Conservation (phyloP, 2,329 filamentous ascomycete species). For the Parascedosporium putredinis region DNA sequence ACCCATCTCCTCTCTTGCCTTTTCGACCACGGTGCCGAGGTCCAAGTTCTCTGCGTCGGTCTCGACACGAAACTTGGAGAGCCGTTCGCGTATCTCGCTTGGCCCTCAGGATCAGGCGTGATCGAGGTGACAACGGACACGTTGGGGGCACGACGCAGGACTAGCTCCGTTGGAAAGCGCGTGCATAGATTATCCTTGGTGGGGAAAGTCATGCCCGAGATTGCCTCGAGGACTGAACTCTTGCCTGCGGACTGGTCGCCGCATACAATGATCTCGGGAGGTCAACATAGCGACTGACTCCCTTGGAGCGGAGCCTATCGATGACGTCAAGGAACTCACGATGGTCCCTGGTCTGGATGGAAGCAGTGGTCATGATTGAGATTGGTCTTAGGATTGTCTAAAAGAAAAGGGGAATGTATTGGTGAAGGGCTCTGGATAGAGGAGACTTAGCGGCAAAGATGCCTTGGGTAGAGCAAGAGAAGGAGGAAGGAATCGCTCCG, state of each 20-base stretch:
- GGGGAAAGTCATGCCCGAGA: conserved; percentile 17
- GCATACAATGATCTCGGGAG: conserved; percentile 16
- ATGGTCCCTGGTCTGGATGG: conserved; percentile 15
- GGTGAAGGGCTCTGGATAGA: not conserved
- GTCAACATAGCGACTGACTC: conserved; percentile 11
- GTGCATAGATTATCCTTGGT: conserved; percentile 15
- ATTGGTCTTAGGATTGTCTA: too few relatives aligned
- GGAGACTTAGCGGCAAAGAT: too few relatives aligned
- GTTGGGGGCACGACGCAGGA: conserved; percentile 10
- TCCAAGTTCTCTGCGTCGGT: conserved; percentile 11
- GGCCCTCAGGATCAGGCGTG: conserved; percentile 19
- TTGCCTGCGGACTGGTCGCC: conserved; percentile 17
- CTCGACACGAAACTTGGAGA: not conserved
- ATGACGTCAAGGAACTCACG: conserved; percentile 14
- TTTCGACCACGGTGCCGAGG: conserved; percentile 25
- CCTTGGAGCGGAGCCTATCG: conserved; percentile 11
- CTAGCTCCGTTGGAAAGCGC: conserved; percentile 16
- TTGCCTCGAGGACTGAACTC: conserved; percentile 16
- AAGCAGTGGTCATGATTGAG: not conserved
- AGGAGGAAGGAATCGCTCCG: too few relatives aligned
- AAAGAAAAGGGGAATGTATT: not conserved
- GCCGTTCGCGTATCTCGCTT: conserved; percentile 15
- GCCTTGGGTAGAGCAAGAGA: too few relatives aligned
- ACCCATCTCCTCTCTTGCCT: conserved; percentile 22
- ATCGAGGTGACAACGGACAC: not conserved